Percentiles rank a stretch among this genome's conserved stretches.
Evolutionary conservation across 2,329 filamentous ascomycete species (phyloP).

Genomic region (Neonectria sp.): DNA sequence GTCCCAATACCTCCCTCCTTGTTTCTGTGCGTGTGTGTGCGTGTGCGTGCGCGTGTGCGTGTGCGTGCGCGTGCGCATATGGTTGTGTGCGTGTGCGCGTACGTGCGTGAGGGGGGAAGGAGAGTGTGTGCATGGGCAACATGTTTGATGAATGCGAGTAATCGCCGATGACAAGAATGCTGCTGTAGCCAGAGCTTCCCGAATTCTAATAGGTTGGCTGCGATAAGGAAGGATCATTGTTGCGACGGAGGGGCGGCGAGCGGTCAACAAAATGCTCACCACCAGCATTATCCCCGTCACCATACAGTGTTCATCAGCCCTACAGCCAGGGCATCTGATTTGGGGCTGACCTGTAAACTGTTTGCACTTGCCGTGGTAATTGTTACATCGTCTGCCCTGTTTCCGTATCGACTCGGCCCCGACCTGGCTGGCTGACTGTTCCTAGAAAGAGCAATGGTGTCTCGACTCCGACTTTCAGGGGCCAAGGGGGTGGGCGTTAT

Average conservation of each 20-base stretch:
- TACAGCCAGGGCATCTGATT: conserved; percentile 35
- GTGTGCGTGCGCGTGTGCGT: conserved; percentile 19
- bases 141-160: conserved; percentile 1
- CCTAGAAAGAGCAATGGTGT: conserved; percentile 13
- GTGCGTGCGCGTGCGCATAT: conserved; percentile 1
- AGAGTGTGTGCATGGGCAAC: not conserved
- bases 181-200: conserved; percentile 3
- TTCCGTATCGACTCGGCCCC: conserved; percentile 5
- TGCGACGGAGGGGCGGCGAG: conserved; percentile 31
- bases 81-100: conserved; percentile 15
- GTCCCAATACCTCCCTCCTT: conserved; percentile 1
- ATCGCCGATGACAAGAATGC: conserved; percentile 13
- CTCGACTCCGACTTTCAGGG: not conserved
- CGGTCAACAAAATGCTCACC: conserved; percentile 36
- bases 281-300: conserved; percentile 29
- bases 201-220: conserved; percentile 9
- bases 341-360: not conserved
- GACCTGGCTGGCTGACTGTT: conserved; percentile 16
- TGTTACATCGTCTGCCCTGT: not conserved
- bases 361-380: conserved; percentile 17
- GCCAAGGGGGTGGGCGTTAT: conserved; percentile 7
- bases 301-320: conserved; percentile 39
- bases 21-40: conserved; percentile 13
- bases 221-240: conserved; percentile 1
- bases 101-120: conserved; percentile 1